phyloP scores from a whole-genome alignment of 257 asterid species.

The Petrea volubilis region DNA sequence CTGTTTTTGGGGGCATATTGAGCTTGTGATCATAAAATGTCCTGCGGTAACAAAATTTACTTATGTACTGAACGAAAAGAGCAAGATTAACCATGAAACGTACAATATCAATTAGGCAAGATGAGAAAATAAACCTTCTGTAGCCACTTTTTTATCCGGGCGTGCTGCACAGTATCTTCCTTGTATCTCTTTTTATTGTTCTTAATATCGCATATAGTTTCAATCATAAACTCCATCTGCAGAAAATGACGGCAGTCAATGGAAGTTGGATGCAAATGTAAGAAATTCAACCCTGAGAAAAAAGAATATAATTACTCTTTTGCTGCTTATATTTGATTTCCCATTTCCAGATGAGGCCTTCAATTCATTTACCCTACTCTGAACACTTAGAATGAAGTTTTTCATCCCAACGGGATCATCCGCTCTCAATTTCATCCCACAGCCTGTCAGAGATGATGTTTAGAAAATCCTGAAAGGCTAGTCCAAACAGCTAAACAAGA shows the following conservation, averaged over 20 bases:
- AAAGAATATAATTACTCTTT: constrained; percentile 56
- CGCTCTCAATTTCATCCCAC: constrained; percentile 95
- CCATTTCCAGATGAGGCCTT: constrained; percentile 63
- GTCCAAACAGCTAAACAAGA: background rate
- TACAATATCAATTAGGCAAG: background rate
- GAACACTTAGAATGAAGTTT: constrained; percentile 71
- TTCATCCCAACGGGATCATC: constrained; percentile 96
- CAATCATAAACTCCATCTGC: constrained; percentile 96
- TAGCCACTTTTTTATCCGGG: constrained; percentile 84
- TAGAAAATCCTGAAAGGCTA: constrained; percentile 2
- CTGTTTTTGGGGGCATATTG: background rate
- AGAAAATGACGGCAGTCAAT: constrained; percentile 26
- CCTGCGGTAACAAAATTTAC: background rate
- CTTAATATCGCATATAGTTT: constrained; percentile 85
- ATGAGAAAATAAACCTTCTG: constrained; percentile 56
- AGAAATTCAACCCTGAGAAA: constrained; percentile 16
- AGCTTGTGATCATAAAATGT: background rate
- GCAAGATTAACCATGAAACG: constrained; percentile 1
- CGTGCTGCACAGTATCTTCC: constrained; percentile 74
- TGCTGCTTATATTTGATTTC: constrained; percentile 53
- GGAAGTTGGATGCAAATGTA: constrained; percentile 12
- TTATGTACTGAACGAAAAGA: background rate
- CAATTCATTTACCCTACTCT: constrained; percentile 75
- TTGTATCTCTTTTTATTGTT: constrained; percentile 75
- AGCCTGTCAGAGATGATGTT: constrained; percentile 52